phyloP scores from a whole-genome alignment of 306 rosid genomes.

The Prunus davidiana region DNA sequence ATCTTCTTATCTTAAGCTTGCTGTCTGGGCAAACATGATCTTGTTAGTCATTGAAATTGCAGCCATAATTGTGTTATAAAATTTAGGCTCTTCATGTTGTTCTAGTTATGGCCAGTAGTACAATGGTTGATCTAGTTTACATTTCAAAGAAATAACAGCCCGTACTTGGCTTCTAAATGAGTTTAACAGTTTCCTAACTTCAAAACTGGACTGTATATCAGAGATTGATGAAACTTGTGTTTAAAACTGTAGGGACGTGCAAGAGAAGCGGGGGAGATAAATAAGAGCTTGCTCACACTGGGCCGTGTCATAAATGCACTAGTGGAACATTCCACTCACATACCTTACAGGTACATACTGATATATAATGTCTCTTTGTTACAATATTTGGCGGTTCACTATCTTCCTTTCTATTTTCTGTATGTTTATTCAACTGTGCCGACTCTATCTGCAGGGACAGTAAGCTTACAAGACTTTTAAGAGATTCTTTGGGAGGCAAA shows the following conservation, averaged over 20 bases:
- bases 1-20: background rate
- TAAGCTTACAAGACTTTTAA: constrained; percentile 84
- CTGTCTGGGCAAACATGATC: background rate
- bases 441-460: constrained; percentile 65
- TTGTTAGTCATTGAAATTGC: background rate
- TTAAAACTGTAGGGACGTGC: constrained; percentile 76
- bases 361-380: constrained; percentile 6
- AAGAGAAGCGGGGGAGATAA: constrained; percentile 99
- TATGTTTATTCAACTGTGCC: background rate
- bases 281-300: constrained; percentile 94
- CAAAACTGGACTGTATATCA: background rate
- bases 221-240: background rate
- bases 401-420: background rate
- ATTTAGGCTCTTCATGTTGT: background rate
- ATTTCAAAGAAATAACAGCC: background rate
- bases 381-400: background rate
- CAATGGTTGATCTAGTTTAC: too few species aligned
- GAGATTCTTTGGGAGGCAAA: constrained; percentile 96
- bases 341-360: constrained; percentile 76
- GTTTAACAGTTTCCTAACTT: constrained; percentile 9
- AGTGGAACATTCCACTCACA: constrained; percentile 88
- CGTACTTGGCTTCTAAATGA: background rate
- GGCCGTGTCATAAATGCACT: constrained; percentile 97
- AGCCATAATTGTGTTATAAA: background rate
- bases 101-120: background rate